Percentiles rank a stretch among this genome's conserved stretches.
These are phyloP conservation scores for Irpex sp. DNA, from an alignment of 1,284 basidiomycete genomes.

Conservation along the genomic window DNA sequence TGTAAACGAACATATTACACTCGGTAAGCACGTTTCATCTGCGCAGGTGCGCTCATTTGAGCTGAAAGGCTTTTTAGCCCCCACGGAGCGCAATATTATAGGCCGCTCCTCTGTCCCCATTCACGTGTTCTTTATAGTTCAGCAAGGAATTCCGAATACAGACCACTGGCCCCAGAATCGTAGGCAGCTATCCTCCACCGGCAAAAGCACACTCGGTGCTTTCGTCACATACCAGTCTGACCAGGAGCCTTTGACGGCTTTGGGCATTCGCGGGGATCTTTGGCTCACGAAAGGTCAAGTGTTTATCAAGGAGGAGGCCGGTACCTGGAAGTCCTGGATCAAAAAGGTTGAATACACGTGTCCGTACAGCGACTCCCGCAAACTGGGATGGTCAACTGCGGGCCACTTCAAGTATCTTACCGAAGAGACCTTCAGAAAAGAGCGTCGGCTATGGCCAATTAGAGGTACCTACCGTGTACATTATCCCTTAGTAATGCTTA, in stretches of 20 bases:
- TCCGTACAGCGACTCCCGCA: neutral
- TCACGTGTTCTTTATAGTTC: neutral
- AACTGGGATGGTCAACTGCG: neutral
- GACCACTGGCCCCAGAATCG: neutral
- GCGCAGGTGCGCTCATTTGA: too few species aligned
- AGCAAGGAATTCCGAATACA: neutral
- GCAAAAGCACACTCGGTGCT: neutral
- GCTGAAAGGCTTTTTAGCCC: neutral
- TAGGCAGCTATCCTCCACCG: neutral
- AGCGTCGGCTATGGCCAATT: neutral
- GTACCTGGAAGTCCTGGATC: neutral
- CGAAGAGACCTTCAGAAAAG: neutral
- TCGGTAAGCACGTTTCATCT: too few species aligned
- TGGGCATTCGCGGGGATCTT: neutral
- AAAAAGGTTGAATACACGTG: neutral
- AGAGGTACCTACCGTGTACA: neutral
- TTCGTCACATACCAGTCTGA: neutral
- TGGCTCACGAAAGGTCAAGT: neutral
- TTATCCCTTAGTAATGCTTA: neutral
- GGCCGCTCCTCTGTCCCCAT: neutral
- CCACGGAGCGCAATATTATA: neutral
- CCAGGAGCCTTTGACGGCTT: neutral
- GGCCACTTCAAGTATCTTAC: neutral
- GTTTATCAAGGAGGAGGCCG: neutral
- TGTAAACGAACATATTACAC: too few species aligned